Evolutionary conservation across 805 yeast species (phyloP).

Genomic region (Suhomyces xylopsoci): DNA sequence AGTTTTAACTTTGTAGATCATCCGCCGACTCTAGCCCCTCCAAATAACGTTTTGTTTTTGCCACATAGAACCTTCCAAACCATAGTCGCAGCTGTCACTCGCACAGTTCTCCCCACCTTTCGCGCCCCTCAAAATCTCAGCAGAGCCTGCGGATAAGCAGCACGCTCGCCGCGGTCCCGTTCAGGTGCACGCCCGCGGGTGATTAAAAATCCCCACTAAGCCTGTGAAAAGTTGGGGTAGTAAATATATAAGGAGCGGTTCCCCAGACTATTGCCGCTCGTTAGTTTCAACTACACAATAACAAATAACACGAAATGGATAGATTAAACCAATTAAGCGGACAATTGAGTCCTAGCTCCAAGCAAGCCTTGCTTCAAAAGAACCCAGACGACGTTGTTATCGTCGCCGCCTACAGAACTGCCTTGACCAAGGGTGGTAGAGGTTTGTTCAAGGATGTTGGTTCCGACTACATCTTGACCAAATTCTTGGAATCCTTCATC

Average conservation of each 20-base stretch:
- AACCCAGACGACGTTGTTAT: slow-evolving; percentile 87
- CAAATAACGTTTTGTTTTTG: not conserved
- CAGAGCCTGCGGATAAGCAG: not conserved
- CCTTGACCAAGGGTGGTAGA: slow-evolving; percentile 81
- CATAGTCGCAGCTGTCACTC: not conserved
- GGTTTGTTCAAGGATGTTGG: slow-evolving; percentile 82
- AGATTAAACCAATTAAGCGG: slow-evolving; percentile 47
- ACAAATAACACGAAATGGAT: slow-evolving; percentile 28
- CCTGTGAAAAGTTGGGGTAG: slow-evolving; percentile 1
- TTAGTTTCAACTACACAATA: not conserved
- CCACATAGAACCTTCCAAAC: not conserved
- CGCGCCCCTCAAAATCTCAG: not conserved
- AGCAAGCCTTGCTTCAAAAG: slow-evolving; percentile 48
- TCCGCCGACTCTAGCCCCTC: not conserved
- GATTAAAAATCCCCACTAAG: not conserved
- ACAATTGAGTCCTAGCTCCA: slow-evolving; percentile 40
- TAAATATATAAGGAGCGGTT: not conserved
- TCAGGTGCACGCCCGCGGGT: not conserved
- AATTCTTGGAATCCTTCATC: slow-evolving; percentile 61
- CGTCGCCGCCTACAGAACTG: slow-evolving; percentile 87
- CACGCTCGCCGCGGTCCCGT: not conserved
- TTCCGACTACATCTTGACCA: slow-evolving; percentile 72
- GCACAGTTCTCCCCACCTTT: not conserved
- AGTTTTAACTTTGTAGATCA: not conserved
- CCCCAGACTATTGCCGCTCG: not conserved